Conservation (phyloP, 129 eudicot genomes). For the Gnaphalium uliginosum region DNA sequence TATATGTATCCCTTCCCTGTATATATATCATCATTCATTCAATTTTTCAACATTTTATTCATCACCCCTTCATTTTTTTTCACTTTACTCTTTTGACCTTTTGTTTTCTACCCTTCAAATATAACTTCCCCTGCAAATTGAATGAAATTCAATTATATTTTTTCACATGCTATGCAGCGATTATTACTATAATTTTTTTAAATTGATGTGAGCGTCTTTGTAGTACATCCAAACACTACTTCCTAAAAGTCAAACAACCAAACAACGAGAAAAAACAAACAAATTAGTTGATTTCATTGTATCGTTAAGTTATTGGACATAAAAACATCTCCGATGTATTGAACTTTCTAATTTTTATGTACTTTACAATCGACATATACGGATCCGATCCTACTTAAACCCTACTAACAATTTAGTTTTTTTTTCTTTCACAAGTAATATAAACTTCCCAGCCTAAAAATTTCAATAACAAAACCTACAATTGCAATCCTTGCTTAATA, state of each 20-base stretch:
- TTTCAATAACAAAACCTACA: too few species aligned
- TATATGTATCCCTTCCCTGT: too few species aligned
- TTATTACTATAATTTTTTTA: not conserved
- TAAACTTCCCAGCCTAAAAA: too few species aligned
- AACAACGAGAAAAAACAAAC: not conserved
- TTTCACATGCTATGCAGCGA: not conserved
- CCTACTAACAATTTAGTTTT: too few species aligned
- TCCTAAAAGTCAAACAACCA: not conserved
- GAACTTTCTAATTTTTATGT: not conserved
- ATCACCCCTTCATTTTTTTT: not conserved
- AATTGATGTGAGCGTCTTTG: not conserved
- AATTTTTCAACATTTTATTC: constrained; percentile 28
- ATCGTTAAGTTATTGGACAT: not conserved
- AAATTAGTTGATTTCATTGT: too few species aligned
- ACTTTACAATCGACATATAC: not conserved
- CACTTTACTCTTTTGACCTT: constrained; percentile 18
- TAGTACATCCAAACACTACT: too few species aligned
- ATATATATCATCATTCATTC: constrained; percentile 33
- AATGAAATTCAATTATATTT: too few species aligned
- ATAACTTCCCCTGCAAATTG: not conserved
- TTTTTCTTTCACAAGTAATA: too few species aligned
- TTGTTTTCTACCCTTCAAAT: constrained; percentile 1
- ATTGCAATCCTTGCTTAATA: too few species aligned
- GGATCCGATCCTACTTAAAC: too few species aligned
- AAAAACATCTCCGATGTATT: not conserved